Percentiles rank a stretch among this genome's conserved stretches.
These are phyloP conservation scores for Avena eriantha DNA, from an alignment of 176 grass and related monocot genomes.

Conservation along the genomic window DNA sequence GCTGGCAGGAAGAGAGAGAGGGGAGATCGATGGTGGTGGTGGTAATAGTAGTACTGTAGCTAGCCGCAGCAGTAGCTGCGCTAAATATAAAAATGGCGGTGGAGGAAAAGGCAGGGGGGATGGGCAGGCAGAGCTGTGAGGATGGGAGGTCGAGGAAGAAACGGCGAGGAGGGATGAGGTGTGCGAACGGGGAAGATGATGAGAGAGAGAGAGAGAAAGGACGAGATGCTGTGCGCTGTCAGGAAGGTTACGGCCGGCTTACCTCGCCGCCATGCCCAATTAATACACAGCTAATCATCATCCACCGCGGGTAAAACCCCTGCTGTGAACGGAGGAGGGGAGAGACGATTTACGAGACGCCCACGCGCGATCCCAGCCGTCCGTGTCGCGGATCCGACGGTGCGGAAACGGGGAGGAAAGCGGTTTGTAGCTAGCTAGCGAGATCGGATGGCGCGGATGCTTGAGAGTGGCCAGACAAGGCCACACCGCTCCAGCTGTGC, in stretches of 20 bases:
- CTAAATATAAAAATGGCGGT: conserved; percentile 51
- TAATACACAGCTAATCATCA: background rate
- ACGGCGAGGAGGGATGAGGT: background rate
- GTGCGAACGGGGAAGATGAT: conserved; percentile 33
- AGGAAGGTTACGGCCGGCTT: conserved; percentile 19
- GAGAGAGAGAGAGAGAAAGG: conserved; percentile 56
- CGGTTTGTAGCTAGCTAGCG: background rate
- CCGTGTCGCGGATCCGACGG: background rate
- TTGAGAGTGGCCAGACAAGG: conserved; percentile 63
- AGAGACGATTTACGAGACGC: too few relatives aligned
- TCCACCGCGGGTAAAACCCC: background rate
- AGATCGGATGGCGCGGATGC: too few relatives aligned
- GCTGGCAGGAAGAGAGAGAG: background rate
- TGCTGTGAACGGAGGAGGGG: too few relatives aligned
- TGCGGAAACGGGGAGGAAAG: background rate
- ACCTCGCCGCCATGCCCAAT: background rate
- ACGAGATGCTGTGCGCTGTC: conserved; percentile 87
- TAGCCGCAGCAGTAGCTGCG: conserved; percentile 1
- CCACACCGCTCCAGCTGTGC: conserved; percentile 79
- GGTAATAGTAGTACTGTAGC: background rate
- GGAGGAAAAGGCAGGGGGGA: conserved; percentile 7
- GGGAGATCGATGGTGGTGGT: background rate
- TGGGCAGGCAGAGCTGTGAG: background rate
- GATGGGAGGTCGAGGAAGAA: conserved; percentile 10
- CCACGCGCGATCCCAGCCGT: background rate